Evolutionary conservation across 768 basidiomycete genomes (phyloP), one percentile per base, ranked within the genome.

Genomic region (Serendipita vermifera): DNA sequence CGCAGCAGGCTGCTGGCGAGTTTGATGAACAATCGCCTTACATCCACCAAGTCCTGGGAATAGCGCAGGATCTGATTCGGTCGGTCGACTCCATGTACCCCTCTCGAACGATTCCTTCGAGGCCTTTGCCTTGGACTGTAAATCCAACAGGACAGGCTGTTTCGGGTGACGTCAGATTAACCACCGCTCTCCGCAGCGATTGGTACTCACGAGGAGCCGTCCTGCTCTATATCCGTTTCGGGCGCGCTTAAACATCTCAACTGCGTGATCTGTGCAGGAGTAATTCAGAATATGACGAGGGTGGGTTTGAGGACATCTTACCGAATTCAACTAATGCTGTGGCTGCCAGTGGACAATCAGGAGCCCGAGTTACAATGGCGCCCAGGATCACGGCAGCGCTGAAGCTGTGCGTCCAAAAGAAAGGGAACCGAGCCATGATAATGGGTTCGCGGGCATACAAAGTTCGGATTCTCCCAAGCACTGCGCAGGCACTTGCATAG

Each of bases 361-460:
- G 87, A 2, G 82, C 80, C 55, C 82, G 81, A 11, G 82, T 86
- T 1, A 84, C 83, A n/a, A 87, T 78, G 6, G 85, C 83, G 9
- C 82, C 78, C 20, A 38, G 1, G 22, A 58, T 55, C 60, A 83
- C 82, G 59, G 81, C 68, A 20, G 80, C 77, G 17, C 81, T 82
- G 63, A 84, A 84, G 3, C 76, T 77, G 64, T 84, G 81, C 1
- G 81, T 83, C 83, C 83, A 85, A 29, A 84, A 62, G 24, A 81
- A 79, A 81, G 82, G 85, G 62, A 82, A 81, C 38, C 82, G 71
- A 32, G 79, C 75, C 54, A 83, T 78, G 60, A 80, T 76, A 14
- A 71, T 70, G 0, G 81, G 79, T 63, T 79, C 78, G 56, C 75
- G 62, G 7, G 66, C 64, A 59, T 78, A 79, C 56, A 79, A 74